Evolutionary conservation across 192 early-diverging fungal genomes (phyloP), one percentile per base, ranked within the genome.

Genomic region (Tieghemiomyces parasiticus): DNA sequence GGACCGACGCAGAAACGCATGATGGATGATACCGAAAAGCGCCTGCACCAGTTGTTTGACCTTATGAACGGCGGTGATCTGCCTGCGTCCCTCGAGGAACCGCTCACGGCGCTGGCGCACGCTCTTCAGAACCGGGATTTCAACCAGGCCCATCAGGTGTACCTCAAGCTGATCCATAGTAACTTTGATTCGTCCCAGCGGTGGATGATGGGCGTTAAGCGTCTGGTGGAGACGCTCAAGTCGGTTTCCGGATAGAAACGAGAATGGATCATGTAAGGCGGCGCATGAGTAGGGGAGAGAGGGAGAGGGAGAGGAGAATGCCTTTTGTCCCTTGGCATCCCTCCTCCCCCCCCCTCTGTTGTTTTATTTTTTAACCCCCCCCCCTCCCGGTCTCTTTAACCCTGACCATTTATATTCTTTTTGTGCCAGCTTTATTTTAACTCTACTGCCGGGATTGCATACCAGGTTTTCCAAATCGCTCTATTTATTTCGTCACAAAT

Each of bases 21-120:
- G 52, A 76, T 86, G 65, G 86, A 90, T 61, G 92, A 97, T 52
- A 81, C 90, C 3, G 87, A 93, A 50, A 88, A 87, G 65, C 74
- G 85, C n/a, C 60, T 97, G 32, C 76, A 81, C 32, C 68, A 71
- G 6, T 63, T 97, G 47, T 90, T 89, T 69, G 94, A 94, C 69
- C 76, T 80, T 71, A 70, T 95, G 74, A 93, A 94, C 67, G 83
- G 84, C 65, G 81, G 79, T 29, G 81, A 84, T 54, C 67, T 92
- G 6, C 76, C 81, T 0, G 65, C 63, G 28, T 73, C 73, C 20
- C 78, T 91, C n/a, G 64, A 78, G 26, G 80, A 74, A 0, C 70
- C 77, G 59, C 77, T 92, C 68, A 59, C 76, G 2, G 66, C 77
- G 45, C 60, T 92, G 28, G 75, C 81, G 16, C 83, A 81, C 72